Evolutionary conservation across 306 rosid species (phyloP).

Genomic region (Malus orientalis): DNA sequence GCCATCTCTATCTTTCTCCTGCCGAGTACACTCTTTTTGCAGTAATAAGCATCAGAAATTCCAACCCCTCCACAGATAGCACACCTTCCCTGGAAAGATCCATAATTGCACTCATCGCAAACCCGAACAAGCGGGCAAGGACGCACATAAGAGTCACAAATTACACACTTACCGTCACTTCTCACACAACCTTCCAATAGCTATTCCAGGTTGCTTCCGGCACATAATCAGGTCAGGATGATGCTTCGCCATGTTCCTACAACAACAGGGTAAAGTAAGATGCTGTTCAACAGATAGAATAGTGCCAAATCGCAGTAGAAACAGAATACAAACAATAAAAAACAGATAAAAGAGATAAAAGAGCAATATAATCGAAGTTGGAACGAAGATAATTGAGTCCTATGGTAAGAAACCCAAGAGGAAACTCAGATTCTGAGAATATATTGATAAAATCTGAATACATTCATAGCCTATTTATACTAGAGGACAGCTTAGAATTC

Average conservation of each 20-base stretch:
- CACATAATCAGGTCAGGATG: conserved; percentile 95
- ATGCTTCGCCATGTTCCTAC: conserved; percentile 66
- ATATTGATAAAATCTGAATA: not conserved
- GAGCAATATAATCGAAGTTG: not conserved
- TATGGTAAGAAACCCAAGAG: not conserved
- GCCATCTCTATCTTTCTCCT: conserved; percentile 87
- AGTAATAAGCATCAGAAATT: conserved; percentile 80
- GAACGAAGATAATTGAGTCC: not conserved
- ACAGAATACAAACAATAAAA: not conserved
- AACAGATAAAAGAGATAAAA: not conserved
- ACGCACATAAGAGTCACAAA: conserved; percentile 80
- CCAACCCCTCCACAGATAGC: conserved; percentile 87
- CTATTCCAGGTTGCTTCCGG: conserved; percentile 91
- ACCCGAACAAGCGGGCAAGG: conserved; percentile 91
- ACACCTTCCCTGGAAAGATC: conserved; percentile 71
- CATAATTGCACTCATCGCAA: conserved; percentile 74
- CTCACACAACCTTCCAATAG: conserved; percentile 76
- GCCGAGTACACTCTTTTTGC: conserved; percentile 90
- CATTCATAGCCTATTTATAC: not conserved
- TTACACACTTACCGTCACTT: conserved; percentile 90
- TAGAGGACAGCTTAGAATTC: not conserved
- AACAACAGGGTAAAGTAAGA: not conserved
- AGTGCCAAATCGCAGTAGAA: not conserved
- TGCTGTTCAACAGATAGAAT: not conserved
- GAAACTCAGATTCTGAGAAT: not conserved